Evolutionary conservation across 306 rosid species (phyloP).

Genomic region (Hylodesmum podocarpum): DNA sequence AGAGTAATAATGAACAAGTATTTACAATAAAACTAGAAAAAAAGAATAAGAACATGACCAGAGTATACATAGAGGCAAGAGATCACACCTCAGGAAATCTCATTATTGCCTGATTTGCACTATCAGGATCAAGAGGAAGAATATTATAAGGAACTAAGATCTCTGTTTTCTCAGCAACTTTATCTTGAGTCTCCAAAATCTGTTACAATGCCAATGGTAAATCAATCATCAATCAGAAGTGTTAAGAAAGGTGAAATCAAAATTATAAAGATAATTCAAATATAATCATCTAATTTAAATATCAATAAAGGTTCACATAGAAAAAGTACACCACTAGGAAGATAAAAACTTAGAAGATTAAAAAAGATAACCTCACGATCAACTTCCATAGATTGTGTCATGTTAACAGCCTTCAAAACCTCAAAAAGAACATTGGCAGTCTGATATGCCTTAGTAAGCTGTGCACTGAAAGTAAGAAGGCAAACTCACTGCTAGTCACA

Average conservation of each 20-base stretch:
- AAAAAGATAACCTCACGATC: slow-evolving; percentile 74
- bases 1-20: slow-evolving; percentile 1
- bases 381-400: slow-evolving; percentile 95
- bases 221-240: not conserved
- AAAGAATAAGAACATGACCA: not conserved
- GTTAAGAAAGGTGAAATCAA: not conserved
- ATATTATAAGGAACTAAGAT: slow-evolving; percentile 90
- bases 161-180: slow-evolving; percentile 95
- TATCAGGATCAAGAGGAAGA: slow-evolving; percentile 99
- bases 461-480: slow-evolving; percentile 60
- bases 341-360: not conserved
- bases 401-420: slow-evolving; percentile 94
- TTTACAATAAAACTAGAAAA: slow-evolving; percentile 1
- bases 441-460: slow-evolving; percentile 96
- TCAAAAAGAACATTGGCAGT: slow-evolving; percentile 99
- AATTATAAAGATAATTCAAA: not conserved
- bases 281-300: not conserved
- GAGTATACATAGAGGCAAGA: not conserved
- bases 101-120: slow-evolving; percentile 94
- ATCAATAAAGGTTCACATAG: not conserved
- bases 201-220: slow-evolving; percentile 27
- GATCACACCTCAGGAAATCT: slow-evolving; percentile 80
- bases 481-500: slow-evolving; percentile 17
- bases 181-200: slow-evolving; percentile 95
- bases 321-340: slow-evolving; percentile 14